Base-by-base conservation (phyloP, 495 filamentous ascomycete species). In the Daldinia vernicosa region DNA sequence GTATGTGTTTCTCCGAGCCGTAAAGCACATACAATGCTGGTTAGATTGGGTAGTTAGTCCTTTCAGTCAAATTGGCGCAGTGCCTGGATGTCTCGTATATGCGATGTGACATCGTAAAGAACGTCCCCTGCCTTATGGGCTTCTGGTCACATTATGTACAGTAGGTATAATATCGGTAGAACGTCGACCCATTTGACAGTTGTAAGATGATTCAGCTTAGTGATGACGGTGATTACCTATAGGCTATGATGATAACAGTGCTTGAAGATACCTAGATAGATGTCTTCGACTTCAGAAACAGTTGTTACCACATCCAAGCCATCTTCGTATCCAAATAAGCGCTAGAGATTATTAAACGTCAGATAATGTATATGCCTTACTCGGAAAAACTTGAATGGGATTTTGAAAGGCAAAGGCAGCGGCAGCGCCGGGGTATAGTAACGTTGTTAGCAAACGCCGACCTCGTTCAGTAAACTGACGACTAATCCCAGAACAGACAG, bases 41-140 rank as follows among this genome's bases (percentile, higher is more conserved):
- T 22, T 57, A 47, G 43, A 24, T 59, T 14, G 30, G 43, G 45
- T 62, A 47, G 26, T 32, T 62, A 47, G 26, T 32, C 24, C 12
- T 26, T 40, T 27, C 6, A 47, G 37, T 56, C 52, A 62, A 71
- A 47, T 55, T 39, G 54, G 33, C 27, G 15, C 28, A 56, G 28
- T 56, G 17, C 17, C 30, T 56, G 47, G 30, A 58, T 56, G 35
- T 53, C 70, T 72, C 70, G 70, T 72, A 72, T 72, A 72, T 72
- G 70, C 70, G 50, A 53, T 72, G 70, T 65, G 60, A 72, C 70
- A 59, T 67, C 70, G 70, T 72, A 68, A 67, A 60, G 27, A 37
- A 55, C 22, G 39, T 27, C 19, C 59, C 54, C 27, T 40, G 4
- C n/a, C 32, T 35, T 60, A 60, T 61, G 28, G 60, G 47, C 43